phyloP scores from a whole-genome alignment of 768 basidiomycete genomes.

The Russula ochroleuca region DNA sequence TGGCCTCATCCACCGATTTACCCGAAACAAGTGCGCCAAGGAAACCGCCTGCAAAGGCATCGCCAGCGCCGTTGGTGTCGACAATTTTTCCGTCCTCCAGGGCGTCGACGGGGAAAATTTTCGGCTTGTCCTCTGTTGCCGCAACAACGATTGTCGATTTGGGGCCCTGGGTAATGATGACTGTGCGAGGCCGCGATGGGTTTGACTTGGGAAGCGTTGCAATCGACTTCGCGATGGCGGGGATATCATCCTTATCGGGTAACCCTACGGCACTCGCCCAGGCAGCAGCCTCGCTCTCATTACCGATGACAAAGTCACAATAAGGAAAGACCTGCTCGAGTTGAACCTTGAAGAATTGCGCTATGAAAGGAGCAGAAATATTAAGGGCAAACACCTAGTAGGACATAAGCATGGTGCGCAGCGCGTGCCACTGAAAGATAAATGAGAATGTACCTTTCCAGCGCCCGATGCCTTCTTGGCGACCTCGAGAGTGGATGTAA shows the following conservation, averaged over 20 bases:
- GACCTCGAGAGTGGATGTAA: slow-evolving; percentile 63
- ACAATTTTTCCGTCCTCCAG: slow-evolving; percentile 66
- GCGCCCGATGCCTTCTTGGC: slow-evolving; percentile 70
- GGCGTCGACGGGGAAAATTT: slow-evolving; percentile 54
- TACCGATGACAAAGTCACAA: slow-evolving; percentile 90
- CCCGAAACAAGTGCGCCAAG: slow-evolving; percentile 79
- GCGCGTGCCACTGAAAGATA: not conserved
- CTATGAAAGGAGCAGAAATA: slow-evolving; percentile 95
- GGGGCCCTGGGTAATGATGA: slow-evolving; percentile 89
- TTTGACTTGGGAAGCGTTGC: slow-evolving; percentile 76
- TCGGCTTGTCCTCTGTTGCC: slow-evolving; percentile 50
- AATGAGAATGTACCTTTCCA: slow-evolving; percentile 57
- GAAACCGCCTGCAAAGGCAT: slow-evolving; percentile 96
- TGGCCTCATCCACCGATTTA: slow-evolving; percentile 68
- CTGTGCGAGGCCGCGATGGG: slow-evolving; percentile 67
- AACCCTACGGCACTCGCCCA: slow-evolving; percentile 75
- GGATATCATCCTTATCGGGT: slow-evolving; percentile 52
- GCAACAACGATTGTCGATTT: slow-evolving; percentile 72
- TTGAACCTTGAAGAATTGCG: slow-evolving; percentile 85
- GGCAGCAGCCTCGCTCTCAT: slow-evolving; percentile 89
- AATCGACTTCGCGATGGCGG: slow-evolving; percentile 66
- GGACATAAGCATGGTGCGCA: slow-evolving; percentile 7
- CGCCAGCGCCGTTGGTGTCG: slow-evolving; percentile 98
- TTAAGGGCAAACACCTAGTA: slow-evolving; percentile 82
- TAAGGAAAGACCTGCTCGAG: slow-evolving; percentile 77